Evolutionary conservation across 306 rosid genomes (phyloP).

Genomic region (Mucuna pruriens): DNA sequence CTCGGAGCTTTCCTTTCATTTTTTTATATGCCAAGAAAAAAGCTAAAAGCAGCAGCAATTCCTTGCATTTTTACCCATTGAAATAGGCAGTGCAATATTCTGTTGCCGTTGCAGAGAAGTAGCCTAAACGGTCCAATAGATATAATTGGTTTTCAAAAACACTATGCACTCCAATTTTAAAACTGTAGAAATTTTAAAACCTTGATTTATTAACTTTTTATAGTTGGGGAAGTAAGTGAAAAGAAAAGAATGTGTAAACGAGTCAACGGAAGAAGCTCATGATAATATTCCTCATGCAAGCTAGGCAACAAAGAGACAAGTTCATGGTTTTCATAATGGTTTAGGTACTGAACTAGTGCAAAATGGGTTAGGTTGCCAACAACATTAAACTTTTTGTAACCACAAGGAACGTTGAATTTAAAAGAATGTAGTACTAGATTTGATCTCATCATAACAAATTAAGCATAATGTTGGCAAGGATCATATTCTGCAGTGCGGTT

Average conservation of each 20-base stretch:
- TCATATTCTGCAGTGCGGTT: constrained; percentile 65
- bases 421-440: constrained; percentile 11
- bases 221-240: background rate
- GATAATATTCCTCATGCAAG: constrained; percentile 12
- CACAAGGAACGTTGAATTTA: background rate
- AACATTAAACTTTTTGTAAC: constrained; percentile 11
- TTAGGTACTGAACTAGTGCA: constrained; percentile 37
- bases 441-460: background rate
- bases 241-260: background rate
- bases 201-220: background rate
- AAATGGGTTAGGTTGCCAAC: constrained; percentile 54
- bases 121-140: no score
- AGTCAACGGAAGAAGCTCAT: background rate
- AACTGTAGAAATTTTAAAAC: no score
- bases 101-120: no score
- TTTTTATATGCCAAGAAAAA: no score
- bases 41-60: no score
- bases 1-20: no score
- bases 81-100: no score
- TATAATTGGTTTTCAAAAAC: no score
- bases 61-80: no score
- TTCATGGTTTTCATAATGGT: constrained; percentile 24
- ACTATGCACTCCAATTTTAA: no score
- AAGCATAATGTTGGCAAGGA: constrained; percentile 53
- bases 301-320: constrained; percentile 1